A percentile compares a stretch with the other conserved stretches of the same genome.
These are phyloP conservation scores for Ophiorrhiza pumila DNA, from an alignment of 257 asterid genomes.

Conservation along the genomic window DNA sequence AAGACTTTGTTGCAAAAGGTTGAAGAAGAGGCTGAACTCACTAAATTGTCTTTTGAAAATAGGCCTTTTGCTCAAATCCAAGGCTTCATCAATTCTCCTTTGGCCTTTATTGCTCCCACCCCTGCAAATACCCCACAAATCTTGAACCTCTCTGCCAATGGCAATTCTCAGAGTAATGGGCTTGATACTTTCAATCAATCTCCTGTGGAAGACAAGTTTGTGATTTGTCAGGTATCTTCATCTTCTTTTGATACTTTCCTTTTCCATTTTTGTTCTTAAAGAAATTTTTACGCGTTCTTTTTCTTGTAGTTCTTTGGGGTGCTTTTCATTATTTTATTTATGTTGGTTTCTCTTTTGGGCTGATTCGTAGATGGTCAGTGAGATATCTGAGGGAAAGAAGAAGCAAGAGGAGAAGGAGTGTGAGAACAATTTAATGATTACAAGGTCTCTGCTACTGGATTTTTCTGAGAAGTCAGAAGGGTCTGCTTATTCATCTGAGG, in stretches of 20 bases:
- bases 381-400: slow-evolving; percentile 32
- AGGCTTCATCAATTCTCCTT: slow-evolving; percentile 53
- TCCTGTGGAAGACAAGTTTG: slow-evolving; percentile 36
- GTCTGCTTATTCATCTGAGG: slow-evolving; percentile 34
- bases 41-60: slow-evolving; percentile 40
- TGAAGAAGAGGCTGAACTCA: slow-evolving; percentile 75
- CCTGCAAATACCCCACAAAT: slow-evolving; percentile 85
- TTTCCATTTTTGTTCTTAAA: neutral
- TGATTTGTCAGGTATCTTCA: slow-evolving; percentile 49
- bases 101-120: slow-evolving; percentile 65
- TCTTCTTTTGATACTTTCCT: neutral
- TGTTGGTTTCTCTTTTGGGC: neutral
- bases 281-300: neutral
- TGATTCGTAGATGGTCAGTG: slow-evolving; percentile 32
- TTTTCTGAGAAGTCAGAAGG: slow-evolving; percentile 58
- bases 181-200: slow-evolving; percentile 32
- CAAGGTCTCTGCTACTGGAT: slow-evolving; percentile 74
- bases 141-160: slow-evolving; percentile 28
- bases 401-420: slow-evolving; percentile 33
- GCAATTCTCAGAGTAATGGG: slow-evolving; percentile 6
- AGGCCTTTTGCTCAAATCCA: slow-evolving; percentile 45
- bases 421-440: slow-evolving; percentile 43
- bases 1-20: slow-evolving; percentile 83
- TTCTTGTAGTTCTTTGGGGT: neutral
- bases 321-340: too few species aligned